These are phyloP conservation scores for Rhexocercosporidium sp. DNA, from an alignment of 2,329 filamentous ascomycete genomes.

Conservation along the genomic window DNA sequence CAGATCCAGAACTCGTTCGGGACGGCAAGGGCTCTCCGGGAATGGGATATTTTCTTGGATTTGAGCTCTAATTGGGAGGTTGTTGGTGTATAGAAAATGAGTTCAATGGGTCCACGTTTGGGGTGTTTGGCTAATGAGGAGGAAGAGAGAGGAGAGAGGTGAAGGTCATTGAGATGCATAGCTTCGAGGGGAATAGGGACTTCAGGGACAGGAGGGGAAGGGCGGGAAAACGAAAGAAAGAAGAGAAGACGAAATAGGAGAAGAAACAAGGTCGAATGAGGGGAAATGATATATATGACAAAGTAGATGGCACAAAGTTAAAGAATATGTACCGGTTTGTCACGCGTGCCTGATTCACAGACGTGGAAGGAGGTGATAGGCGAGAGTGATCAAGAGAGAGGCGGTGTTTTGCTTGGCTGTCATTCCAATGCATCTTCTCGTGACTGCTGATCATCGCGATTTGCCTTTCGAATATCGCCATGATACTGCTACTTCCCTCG, in stretches of 20 bases:
- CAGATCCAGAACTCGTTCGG: conserved; percentile 34
- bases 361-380: conserved; percentile 23
- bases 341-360: conserved; percentile 11
- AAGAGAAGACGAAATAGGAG: neutral
- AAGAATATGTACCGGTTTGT: neutral
- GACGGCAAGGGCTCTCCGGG: neutral
- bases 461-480: neutral
- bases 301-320: neutral
- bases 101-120: neutral
- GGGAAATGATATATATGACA: neutral
- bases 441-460: neutral
- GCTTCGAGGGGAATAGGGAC: neutral
- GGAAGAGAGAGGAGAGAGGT: neutral
- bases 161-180: neutral
- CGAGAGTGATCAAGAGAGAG: neutral
- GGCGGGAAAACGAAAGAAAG: neutral
- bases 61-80: neutral
- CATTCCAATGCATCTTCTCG: neutral
- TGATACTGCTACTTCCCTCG: neutral
- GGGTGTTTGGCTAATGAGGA: neutral
- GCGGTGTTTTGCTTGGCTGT: neutral
- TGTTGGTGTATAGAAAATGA: neutral
- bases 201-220: neutral
- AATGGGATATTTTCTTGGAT: neutral
- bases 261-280: neutral